These are phyloP conservation scores for Aspergillus neotritici DNA, from an alignment of 2,329 filamentous ascomycete genomes.

Conservation along the genomic window DNA sequence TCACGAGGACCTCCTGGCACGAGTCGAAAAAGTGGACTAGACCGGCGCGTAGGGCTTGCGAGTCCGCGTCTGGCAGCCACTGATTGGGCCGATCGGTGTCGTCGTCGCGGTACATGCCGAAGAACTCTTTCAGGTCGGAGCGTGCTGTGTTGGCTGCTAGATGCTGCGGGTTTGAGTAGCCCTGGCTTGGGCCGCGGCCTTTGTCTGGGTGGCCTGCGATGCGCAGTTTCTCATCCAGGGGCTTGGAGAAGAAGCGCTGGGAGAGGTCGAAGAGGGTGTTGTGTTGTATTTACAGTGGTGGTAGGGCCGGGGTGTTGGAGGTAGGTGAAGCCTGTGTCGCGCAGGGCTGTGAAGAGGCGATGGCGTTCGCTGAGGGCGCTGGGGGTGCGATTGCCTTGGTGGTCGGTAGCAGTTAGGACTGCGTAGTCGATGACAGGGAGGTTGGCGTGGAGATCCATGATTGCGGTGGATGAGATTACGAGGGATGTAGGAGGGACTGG, in stretches of 20 bases:
- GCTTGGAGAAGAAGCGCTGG: background rate
- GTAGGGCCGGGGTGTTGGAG: background rate
- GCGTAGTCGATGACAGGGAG: background rate
- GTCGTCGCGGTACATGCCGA: slow-evolving; percentile 2
- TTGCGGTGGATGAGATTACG: too few species aligned
- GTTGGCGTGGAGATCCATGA: background rate
- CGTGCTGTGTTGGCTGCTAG: background rate
- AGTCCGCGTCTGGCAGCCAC: background rate
- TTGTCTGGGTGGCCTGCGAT: background rate
- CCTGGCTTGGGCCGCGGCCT: background rate
- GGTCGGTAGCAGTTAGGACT: background rate
- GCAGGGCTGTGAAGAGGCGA: background rate
- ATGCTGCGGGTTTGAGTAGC: background rate
- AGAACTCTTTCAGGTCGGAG: background rate
- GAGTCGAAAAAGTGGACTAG: background rate
- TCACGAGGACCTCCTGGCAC: background rate
- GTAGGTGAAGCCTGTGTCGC: background rate
- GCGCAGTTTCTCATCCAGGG: background rate
- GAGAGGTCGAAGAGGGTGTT: background rate
- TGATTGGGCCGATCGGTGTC: background rate
- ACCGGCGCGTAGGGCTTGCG: background rate
- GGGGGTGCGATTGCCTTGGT: background rate
- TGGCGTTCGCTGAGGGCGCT: slow-evolving; percentile 1
- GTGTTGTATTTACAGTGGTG: background rate
- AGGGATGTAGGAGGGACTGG: too few species aligned